Evolutionary conservation across 2,329 filamentous ascomycete species (phyloP).

Genomic region (Botrytis fabae): DNA sequence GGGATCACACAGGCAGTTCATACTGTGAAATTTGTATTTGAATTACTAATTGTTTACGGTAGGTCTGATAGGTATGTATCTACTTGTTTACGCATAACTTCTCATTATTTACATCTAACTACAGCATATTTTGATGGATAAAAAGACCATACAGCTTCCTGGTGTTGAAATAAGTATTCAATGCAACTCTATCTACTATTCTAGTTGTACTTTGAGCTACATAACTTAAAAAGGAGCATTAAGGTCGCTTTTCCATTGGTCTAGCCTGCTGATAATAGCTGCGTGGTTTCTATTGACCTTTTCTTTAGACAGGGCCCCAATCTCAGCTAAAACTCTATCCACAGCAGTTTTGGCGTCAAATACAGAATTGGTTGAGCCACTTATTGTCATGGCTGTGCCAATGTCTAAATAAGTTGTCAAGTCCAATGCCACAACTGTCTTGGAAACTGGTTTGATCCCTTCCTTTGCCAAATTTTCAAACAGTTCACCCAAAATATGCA

Average conservation of each 20-base stretch:
- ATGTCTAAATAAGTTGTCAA: background rate
- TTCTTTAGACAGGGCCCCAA: background rate
- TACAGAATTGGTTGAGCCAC: background rate
- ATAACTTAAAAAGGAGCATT: background rate
- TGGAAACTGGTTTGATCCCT: background rate
- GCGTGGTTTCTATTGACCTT: background rate
- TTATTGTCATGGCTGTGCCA: background rate
- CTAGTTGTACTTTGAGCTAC: too few relatives aligned
- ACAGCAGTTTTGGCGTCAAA: background rate
- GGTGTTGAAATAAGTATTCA: too few relatives aligned
- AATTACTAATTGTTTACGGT: too few relatives aligned
- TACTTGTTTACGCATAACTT: too few relatives aligned
- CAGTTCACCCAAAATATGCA: accelerated
- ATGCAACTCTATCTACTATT: too few relatives aligned
- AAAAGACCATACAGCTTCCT: too few relatives aligned
- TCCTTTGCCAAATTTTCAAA: accelerated
- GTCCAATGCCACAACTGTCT: background rate
- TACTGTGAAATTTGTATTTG: too few relatives aligned
- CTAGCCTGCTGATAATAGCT: background rate
- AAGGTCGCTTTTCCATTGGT: background rate
- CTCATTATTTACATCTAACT: too few relatives aligned
- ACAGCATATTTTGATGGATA: too few relatives aligned
- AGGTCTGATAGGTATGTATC: too few relatives aligned
- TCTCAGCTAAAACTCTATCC: background rate
- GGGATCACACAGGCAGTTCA: accelerated